A percentile compares a stretch with the other conserved stretches of the same genome.
Conservation (phyloP, 345 rosid genomes). For the Psidium guajava region DNA sequence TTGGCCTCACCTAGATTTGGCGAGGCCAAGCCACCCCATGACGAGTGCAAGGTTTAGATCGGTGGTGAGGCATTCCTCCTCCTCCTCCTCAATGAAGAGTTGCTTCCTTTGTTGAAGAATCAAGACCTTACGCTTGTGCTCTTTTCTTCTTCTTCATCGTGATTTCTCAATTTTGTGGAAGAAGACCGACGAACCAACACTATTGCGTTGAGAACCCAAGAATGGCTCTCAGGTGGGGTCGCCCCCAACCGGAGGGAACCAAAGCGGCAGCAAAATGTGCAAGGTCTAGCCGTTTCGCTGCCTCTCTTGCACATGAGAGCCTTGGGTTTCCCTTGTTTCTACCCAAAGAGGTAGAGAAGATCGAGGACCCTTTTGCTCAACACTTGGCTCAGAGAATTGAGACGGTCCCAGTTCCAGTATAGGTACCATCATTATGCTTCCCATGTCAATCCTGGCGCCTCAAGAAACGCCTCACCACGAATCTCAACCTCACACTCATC, state of each 20-base stretch:
- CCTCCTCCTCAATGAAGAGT: no score
- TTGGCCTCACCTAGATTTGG: no score
- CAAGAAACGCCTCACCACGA: slow-evolving; percentile 53
- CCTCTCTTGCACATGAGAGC: slow-evolving; percentile 5
- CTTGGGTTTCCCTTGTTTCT: slow-evolving; percentile 66
- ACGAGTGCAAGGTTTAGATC: no score
- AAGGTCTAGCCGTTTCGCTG: background rate
- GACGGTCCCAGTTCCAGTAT: slow-evolving; percentile 41
- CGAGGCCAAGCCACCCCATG: no score
- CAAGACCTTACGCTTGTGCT: background rate
- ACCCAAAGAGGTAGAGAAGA: slow-evolving; percentile 60
- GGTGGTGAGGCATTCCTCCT: no score
- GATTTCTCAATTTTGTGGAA: background rate
- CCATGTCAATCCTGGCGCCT: slow-evolving; percentile 4
- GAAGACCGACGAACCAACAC: background rate
- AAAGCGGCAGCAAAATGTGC: background rate
- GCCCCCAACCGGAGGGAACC: background rate
- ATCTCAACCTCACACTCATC: slow-evolving; percentile 62
- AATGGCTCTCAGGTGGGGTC: background rate
- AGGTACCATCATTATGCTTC: background rate
- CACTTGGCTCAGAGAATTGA: slow-evolving; percentile 52
- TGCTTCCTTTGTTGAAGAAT: no score
- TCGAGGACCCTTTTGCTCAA: slow-evolving; percentile 72
- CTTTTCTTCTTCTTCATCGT: background rate
- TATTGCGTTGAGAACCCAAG: background rate